Conservation (phyloP, 495 filamentous ascomycete genomes). For the Lasiosphaeria miniovina region DNA sequence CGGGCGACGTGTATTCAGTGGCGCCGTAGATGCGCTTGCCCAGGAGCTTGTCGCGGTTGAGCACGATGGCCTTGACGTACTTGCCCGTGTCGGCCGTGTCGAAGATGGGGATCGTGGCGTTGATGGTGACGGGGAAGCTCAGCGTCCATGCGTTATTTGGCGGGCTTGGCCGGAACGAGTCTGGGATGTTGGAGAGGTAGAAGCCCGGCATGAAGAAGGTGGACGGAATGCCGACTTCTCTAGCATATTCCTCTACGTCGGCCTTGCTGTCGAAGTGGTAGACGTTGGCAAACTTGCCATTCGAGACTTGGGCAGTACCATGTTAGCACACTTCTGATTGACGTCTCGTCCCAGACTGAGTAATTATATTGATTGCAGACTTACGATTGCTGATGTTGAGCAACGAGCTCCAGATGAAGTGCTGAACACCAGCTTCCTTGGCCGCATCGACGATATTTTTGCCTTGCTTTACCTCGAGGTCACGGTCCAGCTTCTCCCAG, state of each 20-base stretch:
- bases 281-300: constrained; percentile 49
- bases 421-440: constrained; percentile 41
- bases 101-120: constrained; percentile 50
- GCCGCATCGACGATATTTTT: constrained; percentile 50
- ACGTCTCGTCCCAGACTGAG: too few species aligned
- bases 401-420: constrained; percentile 47
- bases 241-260: constrained; percentile 56
- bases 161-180: constrained; percentile 26
- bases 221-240: constrained; percentile 41
- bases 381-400: constrained; percentile 35
- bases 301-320: constrained; percentile 28
- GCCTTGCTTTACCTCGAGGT: constrained; percentile 41
- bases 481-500: constrained; percentile 31
- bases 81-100: constrained; percentile 56
- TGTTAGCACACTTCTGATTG: constrained; percentile 1
- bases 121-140: constrained; percentile 38
- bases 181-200: constrained; percentile 55
- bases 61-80: constrained; percentile 52
- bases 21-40: constrained; percentile 44
- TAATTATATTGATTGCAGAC: neutral
- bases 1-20: constrained; percentile 47
- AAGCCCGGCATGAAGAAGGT: constrained; percentile 57
- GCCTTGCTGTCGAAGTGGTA: constrained; percentile 64
- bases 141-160: constrained; percentile 39
- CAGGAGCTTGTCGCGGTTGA: constrained; percentile 35